phyloP scores from a whole-genome alignment of 345 rosid genomes.

The Clausena lansium region DNA sequence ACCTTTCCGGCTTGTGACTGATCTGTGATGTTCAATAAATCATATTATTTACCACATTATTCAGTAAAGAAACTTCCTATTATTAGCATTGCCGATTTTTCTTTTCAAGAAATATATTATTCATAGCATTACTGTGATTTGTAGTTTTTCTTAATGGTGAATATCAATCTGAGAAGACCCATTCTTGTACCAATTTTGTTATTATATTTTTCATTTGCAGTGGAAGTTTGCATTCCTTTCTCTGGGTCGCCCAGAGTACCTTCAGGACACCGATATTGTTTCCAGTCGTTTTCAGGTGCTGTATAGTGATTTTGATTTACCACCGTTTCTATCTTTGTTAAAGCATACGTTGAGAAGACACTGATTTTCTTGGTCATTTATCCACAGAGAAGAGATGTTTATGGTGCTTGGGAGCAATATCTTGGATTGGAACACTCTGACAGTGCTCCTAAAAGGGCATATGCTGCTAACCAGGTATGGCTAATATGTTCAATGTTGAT shows the following conservation, averaged over 20 bases:
- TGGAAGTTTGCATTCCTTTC: conserved; percentile 94
- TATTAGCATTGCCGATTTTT: background rate
- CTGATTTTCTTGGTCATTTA: background rate
- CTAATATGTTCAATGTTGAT: background rate
- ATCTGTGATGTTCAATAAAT: background rate
- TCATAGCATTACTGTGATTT: background rate
- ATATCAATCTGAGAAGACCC: background rate
- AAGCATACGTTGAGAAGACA: background rate
- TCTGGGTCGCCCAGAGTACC: conserved; percentile 87
- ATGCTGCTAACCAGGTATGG: conserved; percentile 67
- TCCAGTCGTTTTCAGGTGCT: conserved; percentile 85
- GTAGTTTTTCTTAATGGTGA: background rate
- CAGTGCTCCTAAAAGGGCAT: conserved; percentile 71
- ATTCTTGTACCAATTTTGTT: background rate
- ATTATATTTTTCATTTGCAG: conserved; percentile 35
- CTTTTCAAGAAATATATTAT: background rate
- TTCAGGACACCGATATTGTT: conserved; percentile 76
- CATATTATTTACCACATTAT: too few species aligned
- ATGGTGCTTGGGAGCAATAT: conserved; percentile 97
- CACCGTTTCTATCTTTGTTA: background rate
- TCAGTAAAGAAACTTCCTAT: background rate
- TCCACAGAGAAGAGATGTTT: conserved; percentile 74
- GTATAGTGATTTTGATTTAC: background rate
- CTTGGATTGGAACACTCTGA: conserved; percentile 95
- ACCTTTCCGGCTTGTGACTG: background rate